phyloP scores from a whole-genome alignment of 495 filamentous ascomycete species.

The Neurospora cerealis region DNA sequence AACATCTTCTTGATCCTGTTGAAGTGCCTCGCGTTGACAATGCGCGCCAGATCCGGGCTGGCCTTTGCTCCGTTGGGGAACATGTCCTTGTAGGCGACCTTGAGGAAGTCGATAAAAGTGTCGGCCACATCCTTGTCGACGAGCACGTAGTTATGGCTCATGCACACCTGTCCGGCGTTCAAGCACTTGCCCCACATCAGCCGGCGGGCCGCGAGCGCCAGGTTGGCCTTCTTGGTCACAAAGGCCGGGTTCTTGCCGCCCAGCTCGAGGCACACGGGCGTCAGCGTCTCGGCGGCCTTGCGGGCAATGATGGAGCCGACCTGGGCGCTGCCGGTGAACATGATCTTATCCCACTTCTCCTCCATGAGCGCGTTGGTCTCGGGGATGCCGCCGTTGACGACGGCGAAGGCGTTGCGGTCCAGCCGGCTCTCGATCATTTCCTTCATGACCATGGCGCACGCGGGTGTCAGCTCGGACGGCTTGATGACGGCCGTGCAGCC shows the following conservation, averaged over 20 bases:
- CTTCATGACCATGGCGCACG: conserved; percentile 67
- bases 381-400: conserved; percentile 70
- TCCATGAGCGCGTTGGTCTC: conserved; percentile 76
- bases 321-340: conserved; percentile 72
- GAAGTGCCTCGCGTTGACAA: conserved; percentile 71
- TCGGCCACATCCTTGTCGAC: conserved; percentile 64
- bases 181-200: conserved; percentile 78
- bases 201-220: conserved; percentile 70
- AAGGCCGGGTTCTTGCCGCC: conserved; percentile 89
- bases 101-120: conserved; percentile 65
- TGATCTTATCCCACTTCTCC: conserved; percentile 94
- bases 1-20: conserved; percentile 81
- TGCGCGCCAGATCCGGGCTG: conserved; percentile 64
- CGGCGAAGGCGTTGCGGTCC: conserved; percentile 64
- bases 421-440: conserved; percentile 62
- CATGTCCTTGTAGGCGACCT: conserved; percentile 62
- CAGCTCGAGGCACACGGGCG: conserved; percentile 79
- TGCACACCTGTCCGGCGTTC: conserved; percentile 83
- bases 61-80: conserved; percentile 71
- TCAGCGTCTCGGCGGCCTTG: conserved; percentile 85
- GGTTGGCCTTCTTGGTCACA: conserved; percentile 70
- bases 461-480: conserved; percentile 72
- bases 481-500: conserved; percentile 87
- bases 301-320: conserved; percentile 85
- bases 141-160: conserved; percentile 80